A percentile compares a stretch with the other conserved stretches of the same genome.
Evolutionary conservation across 257 asterid species (phyloP).

Genomic region (Hygrophila difformis): DNA sequence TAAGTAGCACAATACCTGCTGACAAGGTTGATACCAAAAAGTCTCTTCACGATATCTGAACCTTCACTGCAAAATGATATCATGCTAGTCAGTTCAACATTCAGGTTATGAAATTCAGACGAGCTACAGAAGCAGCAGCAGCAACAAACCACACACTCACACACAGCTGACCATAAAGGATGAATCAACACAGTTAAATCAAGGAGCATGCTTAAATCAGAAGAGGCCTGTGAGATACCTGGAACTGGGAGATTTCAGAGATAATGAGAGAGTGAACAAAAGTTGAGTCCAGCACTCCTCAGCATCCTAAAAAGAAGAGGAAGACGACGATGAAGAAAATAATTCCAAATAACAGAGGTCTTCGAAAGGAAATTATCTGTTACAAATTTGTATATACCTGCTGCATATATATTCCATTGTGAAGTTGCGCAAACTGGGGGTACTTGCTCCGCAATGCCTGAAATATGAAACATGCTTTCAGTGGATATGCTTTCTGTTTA

Average conservation of each 20-base stretch:
- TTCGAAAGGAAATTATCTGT: conserved; percentile 2
- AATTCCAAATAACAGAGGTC: conserved; percentile 11
- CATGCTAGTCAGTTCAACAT: conserved; percentile 7
- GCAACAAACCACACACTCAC: no score
- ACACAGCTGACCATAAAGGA: no score
- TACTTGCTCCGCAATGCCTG: conserved; percentile 89
- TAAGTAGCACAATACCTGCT: conserved; percentile 62
- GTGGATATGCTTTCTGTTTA: not conserved
- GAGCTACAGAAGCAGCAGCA: not conserved
- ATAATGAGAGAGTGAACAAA: conserved; percentile 72
- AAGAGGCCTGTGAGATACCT: conserved; percentile 58
- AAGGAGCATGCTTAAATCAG: conserved; percentile 6
- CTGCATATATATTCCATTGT: conserved; percentile 93
- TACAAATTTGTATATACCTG: conserved; percentile 53
- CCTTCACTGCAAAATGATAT: conserved; percentile 55
- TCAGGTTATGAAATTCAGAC: conserved; percentile 9
- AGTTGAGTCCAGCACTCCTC: conserved; percentile 99
- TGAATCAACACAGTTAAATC: no score
- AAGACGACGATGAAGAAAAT: no score
- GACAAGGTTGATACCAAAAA: conserved; percentile 79
- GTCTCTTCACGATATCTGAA: conserved; percentile 59
- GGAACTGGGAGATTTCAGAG: conserved; percentile 51
- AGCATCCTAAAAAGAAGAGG: conserved; percentile 83
- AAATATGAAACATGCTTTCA: conserved; percentile 10
- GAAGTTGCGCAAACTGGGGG: conserved; percentile 97